phyloP scores from a whole-genome alignment of 2,329 filamentous ascomycete species.

The Grosmannia penicillata region DNA sequence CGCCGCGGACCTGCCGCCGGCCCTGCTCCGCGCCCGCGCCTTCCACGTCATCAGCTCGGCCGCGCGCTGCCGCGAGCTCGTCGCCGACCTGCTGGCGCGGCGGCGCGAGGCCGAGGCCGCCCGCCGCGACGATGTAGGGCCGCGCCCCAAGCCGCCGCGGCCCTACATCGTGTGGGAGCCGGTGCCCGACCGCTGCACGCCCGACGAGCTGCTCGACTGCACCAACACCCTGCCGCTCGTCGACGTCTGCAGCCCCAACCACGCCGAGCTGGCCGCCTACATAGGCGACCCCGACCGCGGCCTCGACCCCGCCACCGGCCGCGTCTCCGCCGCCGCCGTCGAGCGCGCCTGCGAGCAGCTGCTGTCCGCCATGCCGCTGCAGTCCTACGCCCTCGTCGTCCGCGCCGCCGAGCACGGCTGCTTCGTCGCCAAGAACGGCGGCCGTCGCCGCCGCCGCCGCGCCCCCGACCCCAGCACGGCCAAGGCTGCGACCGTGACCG shows the following conservation, averaged over 20 bases:
- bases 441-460: conserved; percentile 20
- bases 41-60: conserved; percentile 86
- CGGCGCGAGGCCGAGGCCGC: conserved; percentile 13
- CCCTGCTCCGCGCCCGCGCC: conserved; percentile 54
- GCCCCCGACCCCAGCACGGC: too few species aligned
- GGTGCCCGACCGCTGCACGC: conserved; percentile 73
- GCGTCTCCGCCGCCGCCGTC: conserved; percentile 34
- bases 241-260: conserved; percentile 64
- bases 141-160: conserved; percentile 19
- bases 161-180: conserved; percentile 91
- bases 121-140: too few species aligned
- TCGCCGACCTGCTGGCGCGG: conserved; percentile 52
- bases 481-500: too few species aligned
- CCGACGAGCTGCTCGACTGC: conserved; percentile 49
- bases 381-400: conserved; percentile 52
- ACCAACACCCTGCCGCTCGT: conserved; percentile 47
- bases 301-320: conserved; percentile 37
- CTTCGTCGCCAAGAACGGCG: conserved; percentile 44
- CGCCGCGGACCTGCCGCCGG: conserved; percentile 50
- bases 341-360: conserved; percentile 49
- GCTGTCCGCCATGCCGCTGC: conserved; percentile 46
- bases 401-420: conserved; percentile 60
- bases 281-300: conserved; percentile 50
- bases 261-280: conserved; percentile 73
- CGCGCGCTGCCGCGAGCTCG: conserved; percentile 58